These are phyloP conservation scores for Colletotrichum camelliae DNA, from an alignment of 2,329 filamentous ascomycete species.

Conservation along the genomic window DNA sequence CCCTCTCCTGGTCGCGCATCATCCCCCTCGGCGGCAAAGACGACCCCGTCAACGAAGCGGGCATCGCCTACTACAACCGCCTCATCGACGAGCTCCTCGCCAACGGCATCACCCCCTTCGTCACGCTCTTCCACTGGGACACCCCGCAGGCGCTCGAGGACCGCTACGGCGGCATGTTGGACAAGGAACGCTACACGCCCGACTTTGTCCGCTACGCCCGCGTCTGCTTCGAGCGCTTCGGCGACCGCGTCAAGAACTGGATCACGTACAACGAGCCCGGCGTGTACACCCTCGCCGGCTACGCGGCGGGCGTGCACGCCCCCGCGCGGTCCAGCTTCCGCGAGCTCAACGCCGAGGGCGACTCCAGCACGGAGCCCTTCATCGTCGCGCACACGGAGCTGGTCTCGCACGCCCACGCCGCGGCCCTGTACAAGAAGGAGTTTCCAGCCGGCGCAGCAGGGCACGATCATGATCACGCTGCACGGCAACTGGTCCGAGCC, in stretches of 20 bases:
- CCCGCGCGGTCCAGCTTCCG: constrained; percentile 33
- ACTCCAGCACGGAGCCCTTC: constrained; percentile 39
- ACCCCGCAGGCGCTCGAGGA: constrained; percentile 63
- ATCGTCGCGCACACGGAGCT: constrained; percentile 44
- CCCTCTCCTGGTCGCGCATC: constrained; percentile 68
- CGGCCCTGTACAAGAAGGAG: constrained; percentile 42
- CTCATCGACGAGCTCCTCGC: constrained; percentile 64
- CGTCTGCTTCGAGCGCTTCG: constrained; percentile 62
- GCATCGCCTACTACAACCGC: constrained; percentile 63
- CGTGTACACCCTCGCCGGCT: constrained; percentile 37
- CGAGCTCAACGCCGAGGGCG: constrained; percentile 34
- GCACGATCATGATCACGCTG: constrained; percentile 44
- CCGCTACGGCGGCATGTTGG: constrained; percentile 65
- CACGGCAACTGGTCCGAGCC: constrained; percentile 48
- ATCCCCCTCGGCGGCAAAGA: constrained; percentile 68
- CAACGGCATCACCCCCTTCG: constrained; percentile 63
- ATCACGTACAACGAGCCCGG: constrained; percentile 46
- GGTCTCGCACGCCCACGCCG: constrained; percentile 41
- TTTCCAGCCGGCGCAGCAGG: constrained; percentile 42
- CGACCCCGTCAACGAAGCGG: constrained; percentile 66
- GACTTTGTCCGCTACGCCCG: constrained; percentile 65
- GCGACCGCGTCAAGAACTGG: constrained; percentile 65
- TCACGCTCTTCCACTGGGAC: constrained; percentile 72
- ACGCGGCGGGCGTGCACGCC: constrained; percentile 39
- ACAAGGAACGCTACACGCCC: constrained; percentile 65